phyloP scores from a whole-genome alignment of 306 rosid species.

The Begonia loranthoides region DNA sequence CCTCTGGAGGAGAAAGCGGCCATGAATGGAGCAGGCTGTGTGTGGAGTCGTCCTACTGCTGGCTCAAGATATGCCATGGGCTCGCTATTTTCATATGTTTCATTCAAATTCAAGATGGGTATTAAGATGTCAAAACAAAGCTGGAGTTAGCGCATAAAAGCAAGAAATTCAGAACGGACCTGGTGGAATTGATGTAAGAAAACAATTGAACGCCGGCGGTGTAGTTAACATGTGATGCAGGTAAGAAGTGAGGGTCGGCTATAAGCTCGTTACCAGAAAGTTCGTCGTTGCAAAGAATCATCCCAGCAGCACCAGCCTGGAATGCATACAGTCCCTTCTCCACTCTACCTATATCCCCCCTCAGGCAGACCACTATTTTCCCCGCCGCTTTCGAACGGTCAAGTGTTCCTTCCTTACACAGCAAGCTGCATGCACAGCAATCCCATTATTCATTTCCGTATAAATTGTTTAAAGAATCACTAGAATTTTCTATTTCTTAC shows the following conservation, averaged over 20 bases:
- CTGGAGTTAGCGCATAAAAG: background rate
- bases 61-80: constrained; percentile 41
- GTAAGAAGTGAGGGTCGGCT: constrained; percentile 44
- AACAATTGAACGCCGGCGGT: constrained; percentile 27
- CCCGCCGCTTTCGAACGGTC: constrained; percentile 46
- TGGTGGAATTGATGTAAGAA: constrained; percentile 37
- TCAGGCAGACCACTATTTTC: constrained; percentile 42
- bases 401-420: constrained; percentile 27
- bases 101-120: too few species aligned
- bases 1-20: constrained; percentile 65
- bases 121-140: too few species aligned
- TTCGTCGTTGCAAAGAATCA: constrained; percentile 53
- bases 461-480: too few species aligned
- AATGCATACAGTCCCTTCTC: constrained; percentile 37
- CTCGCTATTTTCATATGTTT: constrained; percentile 20
- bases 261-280: constrained; percentile 14
- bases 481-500: constrained; percentile 19
- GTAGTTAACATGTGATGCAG: constrained; percentile 39
- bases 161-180: constrained; percentile 14
- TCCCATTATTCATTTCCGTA: too few species aligned
- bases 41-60: constrained; percentile 15
- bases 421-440: constrained; percentile 13
- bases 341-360: constrained; percentile 25
- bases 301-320: constrained; percentile 58
- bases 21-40: constrained; percentile 53